These are phyloP conservation scores for Phialemonium atrogriseum DNA, from an alignment of 2,329 filamentous ascomycete genomes.

Conservation along the genomic window DNA sequence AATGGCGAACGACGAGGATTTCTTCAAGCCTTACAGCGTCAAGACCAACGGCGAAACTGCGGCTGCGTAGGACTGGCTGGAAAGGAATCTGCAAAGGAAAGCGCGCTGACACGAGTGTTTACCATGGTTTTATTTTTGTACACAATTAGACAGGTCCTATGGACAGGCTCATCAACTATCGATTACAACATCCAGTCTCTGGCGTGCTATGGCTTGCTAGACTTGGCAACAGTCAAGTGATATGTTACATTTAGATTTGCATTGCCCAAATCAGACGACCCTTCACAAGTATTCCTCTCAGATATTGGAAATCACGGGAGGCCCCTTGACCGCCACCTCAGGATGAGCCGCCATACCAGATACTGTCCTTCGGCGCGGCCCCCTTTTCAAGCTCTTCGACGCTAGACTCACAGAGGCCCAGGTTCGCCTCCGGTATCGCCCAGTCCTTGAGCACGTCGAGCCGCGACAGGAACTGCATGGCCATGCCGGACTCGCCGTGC, in stretches of 20 bases:
- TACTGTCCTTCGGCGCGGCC: slow-evolving; percentile 38
- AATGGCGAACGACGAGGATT: slow-evolving; percentile 72
- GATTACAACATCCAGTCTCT: too few relatives aligned
- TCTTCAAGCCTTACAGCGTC: slow-evolving; percentile 67
- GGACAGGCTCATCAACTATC: too few relatives aligned
- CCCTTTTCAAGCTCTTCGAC: slow-evolving; percentile 38
- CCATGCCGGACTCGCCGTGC: slow-evolving; percentile 6
- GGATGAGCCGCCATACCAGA: slow-evolving; percentile 14
- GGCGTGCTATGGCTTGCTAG: too few relatives aligned
- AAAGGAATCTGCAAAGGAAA: too few relatives aligned
- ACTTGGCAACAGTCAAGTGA: too few relatives aligned
- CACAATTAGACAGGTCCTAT: too few relatives aligned
- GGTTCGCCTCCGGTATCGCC: slow-evolving; percentile 34
- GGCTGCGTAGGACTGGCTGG: slow-evolving; percentile 18
- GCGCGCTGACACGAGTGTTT: too few relatives aligned
- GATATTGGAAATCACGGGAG: too few relatives aligned
- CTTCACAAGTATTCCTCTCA: too few relatives aligned
- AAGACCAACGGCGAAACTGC: slow-evolving; percentile 31
- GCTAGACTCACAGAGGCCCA: slow-evolving; percentile 32
- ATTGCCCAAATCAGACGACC: too few relatives aligned
- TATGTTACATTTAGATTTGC: too few relatives aligned
- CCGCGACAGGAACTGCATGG: slow-evolving; percentile 32
- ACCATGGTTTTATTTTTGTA: too few relatives aligned
- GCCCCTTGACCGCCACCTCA: background rate
- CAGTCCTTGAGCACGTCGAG: slow-evolving; percentile 34